Percentiles rank a stretch among this genome's conserved stretches.
phyloP scores from a whole-genome alignment of 139 green algal species.

The Pycnococcus provasolii region DNA sequence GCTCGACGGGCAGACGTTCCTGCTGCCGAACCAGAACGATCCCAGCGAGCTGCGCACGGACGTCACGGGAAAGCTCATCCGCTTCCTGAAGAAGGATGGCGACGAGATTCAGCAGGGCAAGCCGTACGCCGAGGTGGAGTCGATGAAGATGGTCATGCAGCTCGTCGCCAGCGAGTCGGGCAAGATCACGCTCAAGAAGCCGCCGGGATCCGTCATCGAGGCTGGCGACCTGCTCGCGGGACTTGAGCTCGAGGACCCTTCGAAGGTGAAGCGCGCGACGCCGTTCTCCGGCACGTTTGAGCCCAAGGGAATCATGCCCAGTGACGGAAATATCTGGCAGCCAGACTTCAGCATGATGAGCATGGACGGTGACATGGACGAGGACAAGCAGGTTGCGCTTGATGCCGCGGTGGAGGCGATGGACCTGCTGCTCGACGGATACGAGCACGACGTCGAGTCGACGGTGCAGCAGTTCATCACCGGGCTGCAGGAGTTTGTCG shows the following conservation, averaged over 20 bases:
- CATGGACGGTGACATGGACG: neutral
- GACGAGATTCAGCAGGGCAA: constrained; percentile 47
- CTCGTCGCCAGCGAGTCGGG: constrained; percentile 16
- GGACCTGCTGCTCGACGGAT: constrained; percentile 18
- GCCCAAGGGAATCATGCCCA: neutral
- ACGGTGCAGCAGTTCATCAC: constrained; percentile 6
- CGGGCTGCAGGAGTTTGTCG: neutral
- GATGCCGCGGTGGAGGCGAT: neutral
- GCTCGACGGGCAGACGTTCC: constrained; percentile 76
- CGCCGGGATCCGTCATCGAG: constrained; percentile 9
- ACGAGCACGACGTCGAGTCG: neutral
- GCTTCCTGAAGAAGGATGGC: constrained; percentile 54
- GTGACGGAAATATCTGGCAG: neutral
- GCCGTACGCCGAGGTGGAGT: constrained; percentile 74
- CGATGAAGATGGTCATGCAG: constrained; percentile 93
- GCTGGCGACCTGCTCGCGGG: constrained; percentile 14
- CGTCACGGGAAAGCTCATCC: constrained; percentile 23
- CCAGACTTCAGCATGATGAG: neutral
- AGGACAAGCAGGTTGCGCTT: neutral
- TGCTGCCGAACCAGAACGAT: constrained; percentile 77
- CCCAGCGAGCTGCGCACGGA: constrained; percentile 44
- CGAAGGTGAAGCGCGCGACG: constrained; percentile 8
- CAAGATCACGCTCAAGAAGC: constrained; percentile 6
- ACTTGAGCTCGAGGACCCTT: constrained; percentile 34
- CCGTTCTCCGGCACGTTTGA: constrained; percentile 30